Evolutionary conservation across 1,284 basidiomycete genomes (phyloP).

Genomic region (Malassezia brasiliensis): DNA sequence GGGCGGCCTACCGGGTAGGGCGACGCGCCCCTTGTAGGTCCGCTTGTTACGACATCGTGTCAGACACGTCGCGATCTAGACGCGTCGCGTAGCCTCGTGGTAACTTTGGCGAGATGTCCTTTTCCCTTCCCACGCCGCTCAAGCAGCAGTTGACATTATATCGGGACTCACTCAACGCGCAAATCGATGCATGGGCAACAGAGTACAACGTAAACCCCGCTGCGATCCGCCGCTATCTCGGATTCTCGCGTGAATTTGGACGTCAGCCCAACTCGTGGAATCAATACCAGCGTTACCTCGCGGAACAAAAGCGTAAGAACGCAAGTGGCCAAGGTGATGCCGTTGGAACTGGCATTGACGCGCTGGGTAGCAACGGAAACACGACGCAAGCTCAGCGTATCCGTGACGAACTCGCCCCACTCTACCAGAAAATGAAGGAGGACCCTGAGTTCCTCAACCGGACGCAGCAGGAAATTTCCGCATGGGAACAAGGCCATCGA

Average conservation of each 20-base stretch:
- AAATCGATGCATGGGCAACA: slow-evolving; percentile 18
- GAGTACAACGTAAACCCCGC: slow-evolving; percentile 20
- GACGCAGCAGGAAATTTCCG: slow-evolving; percentile 16
- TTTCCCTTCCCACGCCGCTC: slow-evolving; percentile 13
- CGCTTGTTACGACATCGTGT: not conserved
- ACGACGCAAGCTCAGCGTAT: slow-evolving; percentile 14
- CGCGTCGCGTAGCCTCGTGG: not conserved
- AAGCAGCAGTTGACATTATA: slow-evolving; percentile 16
- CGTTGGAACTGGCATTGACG: not conserved
- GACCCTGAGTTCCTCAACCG: slow-evolving; percentile 16
- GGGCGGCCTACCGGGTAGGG: slow-evolving; percentile 6
- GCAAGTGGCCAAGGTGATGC: slow-evolving; percentile 7
- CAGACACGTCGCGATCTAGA: not conserved
- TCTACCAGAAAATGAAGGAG: slow-evolving; percentile 20
- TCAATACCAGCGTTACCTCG: slow-evolving; percentile 17
- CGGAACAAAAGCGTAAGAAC: slow-evolving; percentile 17
- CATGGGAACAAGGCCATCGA: slow-evolving; percentile 16
- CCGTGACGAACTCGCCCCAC: slow-evolving; percentile 19
- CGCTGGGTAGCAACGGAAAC: not conserved
- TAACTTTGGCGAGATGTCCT: slow-evolving; percentile 9
- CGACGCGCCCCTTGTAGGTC: slow-evolving; percentile 12
- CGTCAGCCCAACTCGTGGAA: slow-evolving; percentile 20
- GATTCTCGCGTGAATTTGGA: slow-evolving; percentile 18
- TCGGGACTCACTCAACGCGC: slow-evolving; percentile 15
- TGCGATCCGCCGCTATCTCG: slow-evolving; percentile 16